These are phyloP conservation scores for Pyrenochaeta sp. DNA, from an alignment of 2,329 filamentous ascomycete species.

Conservation along the genomic window DNA sequence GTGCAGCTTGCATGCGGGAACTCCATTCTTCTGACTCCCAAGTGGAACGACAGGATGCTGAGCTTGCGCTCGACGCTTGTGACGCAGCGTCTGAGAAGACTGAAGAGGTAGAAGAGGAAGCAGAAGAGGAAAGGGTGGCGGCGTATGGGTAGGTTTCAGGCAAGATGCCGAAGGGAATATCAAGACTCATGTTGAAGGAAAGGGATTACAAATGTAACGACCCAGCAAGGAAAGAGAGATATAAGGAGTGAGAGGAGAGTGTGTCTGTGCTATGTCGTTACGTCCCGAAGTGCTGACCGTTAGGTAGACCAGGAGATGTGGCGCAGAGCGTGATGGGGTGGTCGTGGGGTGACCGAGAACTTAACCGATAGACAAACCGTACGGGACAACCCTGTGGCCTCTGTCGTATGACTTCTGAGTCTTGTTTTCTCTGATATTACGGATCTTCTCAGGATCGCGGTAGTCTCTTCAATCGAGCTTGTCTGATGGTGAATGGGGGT, in stretches of 20 bases:
- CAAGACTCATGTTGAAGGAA: constrained; percentile 50
- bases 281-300: constrained; percentile 48
- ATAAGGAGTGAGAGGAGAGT: constrained; percentile 47
- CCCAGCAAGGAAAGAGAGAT: constrained; percentile 23
- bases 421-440: constrained; percentile 26
- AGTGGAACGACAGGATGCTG: constrained; percentile 67
- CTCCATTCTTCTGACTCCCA: constrained; percentile 53
- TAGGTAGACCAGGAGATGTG: constrained; percentile 46
- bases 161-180: constrained; percentile 47
- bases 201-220: constrained; percentile 29
- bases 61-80: constrained; percentile 74
- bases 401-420: constrained; percentile 46
- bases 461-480: constrained; percentile 22
- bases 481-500: constrained; percentile 16
- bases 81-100: constrained; percentile 75
- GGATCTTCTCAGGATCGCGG: constrained; percentile 29
- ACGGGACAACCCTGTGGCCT: constrained; percentile 42
- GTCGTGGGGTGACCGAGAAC: constrained; percentile 51
- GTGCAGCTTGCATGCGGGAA: constrained; percentile 30
- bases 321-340: constrained; percentile 44
- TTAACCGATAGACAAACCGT: constrained; percentile 53
- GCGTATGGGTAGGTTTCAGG: constrained; percentile 67
- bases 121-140: constrained; percentile 75
- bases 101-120: constrained; percentile 78
- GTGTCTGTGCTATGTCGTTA: constrained; percentile 40